A percentile compares a stretch with the other conserved stretches of the same genome.
phyloP scores from a whole-genome alignment of 805 yeast genomes.

The Wickerhamiella shivajii region DNA sequence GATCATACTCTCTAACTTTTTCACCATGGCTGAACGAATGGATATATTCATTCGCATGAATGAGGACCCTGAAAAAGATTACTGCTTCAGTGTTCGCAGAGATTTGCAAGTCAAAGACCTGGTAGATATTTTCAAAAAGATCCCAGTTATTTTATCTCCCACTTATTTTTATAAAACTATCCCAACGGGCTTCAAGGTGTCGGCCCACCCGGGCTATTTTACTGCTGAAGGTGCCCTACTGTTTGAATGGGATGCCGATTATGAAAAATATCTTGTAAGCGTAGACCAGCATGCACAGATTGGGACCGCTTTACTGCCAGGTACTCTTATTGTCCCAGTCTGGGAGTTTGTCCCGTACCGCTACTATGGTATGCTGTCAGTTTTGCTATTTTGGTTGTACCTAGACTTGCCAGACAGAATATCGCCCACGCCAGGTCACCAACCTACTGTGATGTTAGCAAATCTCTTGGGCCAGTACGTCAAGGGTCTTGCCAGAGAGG shows the following conservation, averaged over 20 bases:
- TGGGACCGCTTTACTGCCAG: conserved; percentile 64
- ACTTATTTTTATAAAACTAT: conserved; percentile 48
- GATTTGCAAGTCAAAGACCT: conserved; percentile 44
- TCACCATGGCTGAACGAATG: conserved; percentile 15
- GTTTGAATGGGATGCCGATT: conserved; percentile 44
- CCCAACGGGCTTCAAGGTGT: conserved; percentile 53
- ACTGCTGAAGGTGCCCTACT: conserved; percentile 73
- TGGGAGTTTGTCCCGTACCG: conserved; percentile 38
- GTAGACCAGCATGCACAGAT: conserved; percentile 38
- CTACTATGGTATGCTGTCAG: conserved; percentile 17
- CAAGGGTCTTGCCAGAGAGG: conserved; percentile 18
- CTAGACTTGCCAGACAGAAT: conserved; percentile 82
- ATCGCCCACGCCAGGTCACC: conserved; percentile 85
- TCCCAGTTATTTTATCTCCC: conserved; percentile 72
- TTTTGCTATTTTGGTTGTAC: conserved; percentile 57
- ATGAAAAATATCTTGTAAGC: conserved; percentile 30
- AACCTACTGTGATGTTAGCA: conserved; percentile 42
- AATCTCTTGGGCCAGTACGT: conserved; percentile 26
- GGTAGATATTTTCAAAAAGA: conserved; percentile 41
- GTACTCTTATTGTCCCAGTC: conserved; percentile 67
- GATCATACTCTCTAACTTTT: too few relatives aligned
- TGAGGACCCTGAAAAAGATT: conserved; percentile 74
- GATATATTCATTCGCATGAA: conserved; percentile 63
- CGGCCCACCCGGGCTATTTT: conserved; percentile 63
- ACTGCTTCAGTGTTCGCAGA: conserved; percentile 63